These are phyloP conservation scores for Basipetospora chlamydospora DNA, from an alignment of 2,329 filamentous ascomycete species.

Conservation along the genomic window DNA sequence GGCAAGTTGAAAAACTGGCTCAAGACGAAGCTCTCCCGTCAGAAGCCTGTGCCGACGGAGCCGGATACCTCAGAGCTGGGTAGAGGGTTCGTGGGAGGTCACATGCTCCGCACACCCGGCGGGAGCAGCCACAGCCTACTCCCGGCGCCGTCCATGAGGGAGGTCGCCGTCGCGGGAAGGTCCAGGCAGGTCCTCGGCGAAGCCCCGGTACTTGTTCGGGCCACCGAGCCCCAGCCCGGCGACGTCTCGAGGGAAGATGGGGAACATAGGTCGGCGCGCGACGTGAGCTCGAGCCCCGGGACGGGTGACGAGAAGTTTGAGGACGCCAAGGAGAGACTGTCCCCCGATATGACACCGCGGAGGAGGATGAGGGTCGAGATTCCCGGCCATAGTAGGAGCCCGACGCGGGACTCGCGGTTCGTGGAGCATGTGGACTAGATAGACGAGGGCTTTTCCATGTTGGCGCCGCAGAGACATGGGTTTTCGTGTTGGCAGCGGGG, in stretches of 20 bases:
- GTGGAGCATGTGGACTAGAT: conserved; percentile 22
- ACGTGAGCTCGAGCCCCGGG: no score
- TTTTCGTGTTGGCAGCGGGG: no score
- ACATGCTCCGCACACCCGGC: not conserved
- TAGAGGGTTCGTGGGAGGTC: conserved; percentile 2
- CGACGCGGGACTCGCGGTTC: conserved; percentile 43
- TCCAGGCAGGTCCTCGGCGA: not conserved
- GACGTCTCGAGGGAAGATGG: no score
- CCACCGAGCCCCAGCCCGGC: no score
- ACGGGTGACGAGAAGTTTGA: conserved; percentile 2
- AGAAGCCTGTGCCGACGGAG: not conserved
- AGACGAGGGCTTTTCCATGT: no score
- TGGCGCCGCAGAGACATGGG: no score
- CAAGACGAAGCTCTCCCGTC: conserved; percentile 2
- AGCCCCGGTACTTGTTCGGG: no score
- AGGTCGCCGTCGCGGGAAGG: not conserved
- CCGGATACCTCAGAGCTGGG: not conserved
- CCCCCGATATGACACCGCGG: conserved; percentile 20
- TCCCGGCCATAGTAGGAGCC: conserved; percentile 31
- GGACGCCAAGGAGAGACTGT: conserved; percentile 1
- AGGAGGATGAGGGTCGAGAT: conserved; percentile 19
- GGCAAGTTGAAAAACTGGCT: conserved; percentile 7
- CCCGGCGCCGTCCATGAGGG: not conserved
- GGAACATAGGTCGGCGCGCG: no score
- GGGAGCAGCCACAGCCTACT: not conserved